phyloP scores from a whole-genome alignment of 2,329 filamentous ascomycete genomes.

The Lithohypha guttulata region DNA sequence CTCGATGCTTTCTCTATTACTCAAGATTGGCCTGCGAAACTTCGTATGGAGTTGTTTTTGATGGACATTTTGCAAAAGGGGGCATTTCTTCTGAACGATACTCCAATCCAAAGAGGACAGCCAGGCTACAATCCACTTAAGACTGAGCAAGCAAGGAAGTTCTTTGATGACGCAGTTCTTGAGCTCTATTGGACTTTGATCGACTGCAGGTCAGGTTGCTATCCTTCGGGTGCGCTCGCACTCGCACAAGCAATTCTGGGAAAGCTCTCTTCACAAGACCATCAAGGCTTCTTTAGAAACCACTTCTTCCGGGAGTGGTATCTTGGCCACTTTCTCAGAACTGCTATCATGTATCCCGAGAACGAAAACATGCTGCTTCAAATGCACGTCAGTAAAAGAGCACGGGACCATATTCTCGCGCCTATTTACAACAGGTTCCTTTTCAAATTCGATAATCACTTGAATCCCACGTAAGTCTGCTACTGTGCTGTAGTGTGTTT shows the following conservation, averaged over 20 bases:
- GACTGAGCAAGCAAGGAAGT: slow-evolving; percentile 72
- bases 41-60: slow-evolving; percentile 84
- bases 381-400: slow-evolving; percentile 85
- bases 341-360: slow-evolving; percentile 81
- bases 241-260: slow-evolving; percentile 73
- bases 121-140: slow-evolving; percentile 58
- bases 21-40: slow-evolving; percentile 79
- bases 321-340: slow-evolving; percentile 75
- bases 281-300: slow-evolving; percentile 62
- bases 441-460: slow-evolving; percentile 32
- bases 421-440: slow-evolving; percentile 62
- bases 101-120: background rate
- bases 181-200: slow-evolving; percentile 78
- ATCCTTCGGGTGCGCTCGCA: slow-evolving; percentile 74
- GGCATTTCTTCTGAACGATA: slow-evolving; percentile 52
- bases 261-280: slow-evolving; percentile 59
- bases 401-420: slow-evolving; percentile 61
- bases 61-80: slow-evolving; percentile 92
- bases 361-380: slow-evolving; percentile 60
- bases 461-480: slow-evolving; percentile 41
- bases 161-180: slow-evolving; percentile 72
- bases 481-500: too few species aligned
- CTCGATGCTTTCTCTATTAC: slow-evolving; percentile 80
- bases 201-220: slow-evolving; percentile 70
- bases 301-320: slow-evolving; percentile 88